phyloP scores from a whole-genome alignment of 2,329 filamentous ascomycete species.

The Ramularia collo-cygni region DNA sequence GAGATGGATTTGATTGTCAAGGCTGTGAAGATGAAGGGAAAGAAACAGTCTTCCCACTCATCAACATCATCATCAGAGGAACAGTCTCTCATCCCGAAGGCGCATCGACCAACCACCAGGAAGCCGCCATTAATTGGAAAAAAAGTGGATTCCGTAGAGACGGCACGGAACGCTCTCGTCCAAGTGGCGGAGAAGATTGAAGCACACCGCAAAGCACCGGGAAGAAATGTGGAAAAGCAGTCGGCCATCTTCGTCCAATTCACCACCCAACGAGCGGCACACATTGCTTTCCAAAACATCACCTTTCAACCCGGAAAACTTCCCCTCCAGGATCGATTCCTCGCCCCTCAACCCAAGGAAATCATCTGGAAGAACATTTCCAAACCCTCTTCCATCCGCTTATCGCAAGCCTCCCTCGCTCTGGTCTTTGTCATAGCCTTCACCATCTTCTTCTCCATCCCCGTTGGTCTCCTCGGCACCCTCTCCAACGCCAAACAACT shows the following conservation, averaged over 20 bases:
- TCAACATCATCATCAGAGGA: conserved; percentile 12
- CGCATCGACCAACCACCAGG: conserved; percentile 56
- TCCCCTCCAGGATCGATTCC: conserved; percentile 35
- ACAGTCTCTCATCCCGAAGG: conserved; percentile 30
- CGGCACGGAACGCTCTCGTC: conserved; percentile 67
- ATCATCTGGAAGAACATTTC: conserved; percentile 43
- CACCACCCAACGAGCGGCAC: conserved; percentile 69
- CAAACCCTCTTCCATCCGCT: conserved; percentile 25
- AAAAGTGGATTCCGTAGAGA: conserved; percentile 90
- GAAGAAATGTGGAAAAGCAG: conserved; percentile 54
- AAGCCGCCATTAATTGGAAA: conserved; percentile 64
- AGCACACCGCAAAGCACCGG: conserved; percentile 49
- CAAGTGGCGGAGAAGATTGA: conserved; percentile 64
- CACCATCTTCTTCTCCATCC: conserved; percentile 33
- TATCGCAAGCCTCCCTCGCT: conserved; percentile 26
- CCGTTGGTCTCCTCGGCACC: conserved; percentile 28
- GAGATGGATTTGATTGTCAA: conserved; percentile 39
- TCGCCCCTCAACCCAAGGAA: conserved; percentile 40
- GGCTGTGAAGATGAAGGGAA: conserved; percentile 24
- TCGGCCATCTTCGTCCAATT: conserved; percentile 86
- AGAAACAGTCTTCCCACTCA: conserved; percentile 5
- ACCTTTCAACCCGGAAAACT: conserved; percentile 26
- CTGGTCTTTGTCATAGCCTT: conserved; percentile 29
- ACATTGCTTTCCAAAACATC: conserved; percentile 65
- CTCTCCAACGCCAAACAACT: conserved; percentile 30